Percentiles rank a stretch among this genome's conserved stretches.
phyloP scores from a whole-genome alignment of 257 asterid genomes.

The Sherardia arvensis region DNA sequence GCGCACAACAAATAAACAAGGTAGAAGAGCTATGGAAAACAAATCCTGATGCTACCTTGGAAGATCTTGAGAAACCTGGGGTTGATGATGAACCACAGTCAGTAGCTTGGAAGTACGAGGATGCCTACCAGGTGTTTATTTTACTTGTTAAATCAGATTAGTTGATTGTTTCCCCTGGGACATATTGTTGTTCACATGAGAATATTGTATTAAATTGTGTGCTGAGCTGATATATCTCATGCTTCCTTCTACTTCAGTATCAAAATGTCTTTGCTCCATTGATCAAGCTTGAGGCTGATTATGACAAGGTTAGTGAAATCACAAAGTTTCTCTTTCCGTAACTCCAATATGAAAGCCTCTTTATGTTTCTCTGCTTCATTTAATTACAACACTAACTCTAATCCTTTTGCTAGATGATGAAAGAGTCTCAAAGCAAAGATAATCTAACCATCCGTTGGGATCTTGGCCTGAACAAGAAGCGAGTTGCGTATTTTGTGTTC shows the following conservation, averaged over 20 bases:
- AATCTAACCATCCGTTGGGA: constrained; percentile 89
- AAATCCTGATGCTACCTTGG: constrained; percentile 90
- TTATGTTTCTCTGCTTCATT: background rate
- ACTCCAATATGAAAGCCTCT: background rate
- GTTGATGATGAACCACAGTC: constrained; percentile 99
- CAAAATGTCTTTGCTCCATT: constrained; percentile 99
- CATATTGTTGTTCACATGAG: background rate
- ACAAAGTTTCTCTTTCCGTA: background rate
- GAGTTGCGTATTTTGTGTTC: constrained; percentile 85
- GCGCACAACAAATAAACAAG: constrained; percentile 97
- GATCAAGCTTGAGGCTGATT: constrained; percentile 98
- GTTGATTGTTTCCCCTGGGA: background rate
- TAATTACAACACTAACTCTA: background rate
- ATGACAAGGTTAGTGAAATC: constrained; percentile 63
- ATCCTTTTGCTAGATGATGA: constrained; percentile 69
- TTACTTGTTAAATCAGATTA: background rate
- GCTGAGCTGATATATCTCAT: background rate
- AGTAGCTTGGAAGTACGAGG: constrained; percentile 87
- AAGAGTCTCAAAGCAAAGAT: constrained; percentile 99
- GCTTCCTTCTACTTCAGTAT: constrained; percentile 43
- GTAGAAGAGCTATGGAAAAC: constrained; percentile 99
- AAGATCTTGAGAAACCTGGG: constrained; percentile 99
- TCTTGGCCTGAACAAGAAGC: constrained; percentile 94
- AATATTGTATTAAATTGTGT: background rate
- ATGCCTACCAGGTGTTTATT: constrained; percentile 86